A percentile compares a stretch with the other conserved stretches of the same genome.
phyloP scores from a whole-genome alignment of 2,329 filamentous ascomycete genomes.

The Xylaria sp. region DNA sequence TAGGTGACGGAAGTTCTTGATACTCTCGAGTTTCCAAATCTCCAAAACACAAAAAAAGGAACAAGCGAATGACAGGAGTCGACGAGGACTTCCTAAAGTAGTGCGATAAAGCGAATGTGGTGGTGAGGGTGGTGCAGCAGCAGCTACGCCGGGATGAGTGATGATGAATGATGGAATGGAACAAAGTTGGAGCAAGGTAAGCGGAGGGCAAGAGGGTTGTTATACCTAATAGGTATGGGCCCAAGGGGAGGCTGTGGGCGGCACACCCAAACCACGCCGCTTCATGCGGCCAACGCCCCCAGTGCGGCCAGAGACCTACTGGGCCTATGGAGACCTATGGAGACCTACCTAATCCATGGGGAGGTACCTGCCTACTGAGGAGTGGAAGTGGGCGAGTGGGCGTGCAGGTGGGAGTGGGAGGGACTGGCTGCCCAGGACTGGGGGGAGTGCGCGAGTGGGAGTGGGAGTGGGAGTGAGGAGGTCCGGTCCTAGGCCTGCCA shows the following conservation, averaged over 20 bases:
- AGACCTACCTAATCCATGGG: too few relatives aligned
- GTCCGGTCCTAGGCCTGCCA: not conserved
- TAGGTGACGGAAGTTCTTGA: conserved; percentile 26
- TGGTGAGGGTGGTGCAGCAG: conserved; percentile 37
- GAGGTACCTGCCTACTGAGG: too few relatives aligned
- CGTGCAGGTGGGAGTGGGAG: too few relatives aligned
- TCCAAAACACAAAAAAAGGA: conserved; percentile 46
- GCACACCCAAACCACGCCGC: conserved; percentile 7
- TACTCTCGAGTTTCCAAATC: conserved; percentile 33
- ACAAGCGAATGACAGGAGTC: conserved; percentile 71
- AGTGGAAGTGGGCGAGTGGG: too few relatives aligned
- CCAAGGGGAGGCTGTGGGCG: conserved; percentile 15
- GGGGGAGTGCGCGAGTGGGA: not conserved
- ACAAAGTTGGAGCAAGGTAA: conserved; percentile 31
- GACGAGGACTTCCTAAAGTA: conserved; percentile 63
- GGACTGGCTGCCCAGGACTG: too few relatives aligned
- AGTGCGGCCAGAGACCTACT: not conserved
- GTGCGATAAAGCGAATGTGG: conserved; percentile 48
- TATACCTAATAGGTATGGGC: conserved; percentile 24
- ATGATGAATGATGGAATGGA: conserved; percentile 32
- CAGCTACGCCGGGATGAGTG: conserved; percentile 34
- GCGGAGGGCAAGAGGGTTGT: conserved; percentile 31
- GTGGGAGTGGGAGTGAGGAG: not conserved
- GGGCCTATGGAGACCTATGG: not conserved
- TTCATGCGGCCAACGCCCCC: conserved; percentile 8